Conservation (phyloP, 805 yeast species). For the Myxozyma melibiosi region DNA sequence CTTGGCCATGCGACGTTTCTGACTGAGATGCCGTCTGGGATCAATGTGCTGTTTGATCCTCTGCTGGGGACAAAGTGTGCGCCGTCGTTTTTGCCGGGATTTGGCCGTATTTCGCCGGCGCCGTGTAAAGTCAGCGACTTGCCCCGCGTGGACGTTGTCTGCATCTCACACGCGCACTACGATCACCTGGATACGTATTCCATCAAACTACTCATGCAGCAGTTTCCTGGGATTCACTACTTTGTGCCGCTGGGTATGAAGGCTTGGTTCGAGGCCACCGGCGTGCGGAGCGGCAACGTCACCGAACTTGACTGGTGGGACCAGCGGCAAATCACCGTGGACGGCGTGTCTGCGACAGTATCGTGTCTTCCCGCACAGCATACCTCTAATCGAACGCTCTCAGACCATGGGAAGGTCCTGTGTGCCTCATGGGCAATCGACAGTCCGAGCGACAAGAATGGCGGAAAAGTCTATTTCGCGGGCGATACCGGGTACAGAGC, state of each 20-base stretch:
- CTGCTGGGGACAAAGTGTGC: conserved; percentile 20
- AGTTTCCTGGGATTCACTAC: conserved; percentile 15
- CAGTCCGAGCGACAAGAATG: background rate
- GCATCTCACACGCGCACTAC: conserved; percentile 83
- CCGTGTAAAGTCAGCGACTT: conserved; percentile 69
- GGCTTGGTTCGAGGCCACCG: conserved; percentile 56
- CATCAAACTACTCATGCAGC: conserved; percentile 8
- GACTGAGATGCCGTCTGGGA: conserved; percentile 26
- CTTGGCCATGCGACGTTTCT: conserved; percentile 28
- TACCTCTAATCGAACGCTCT: conserved; percentile 11
- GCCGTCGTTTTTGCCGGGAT: conserved; percentile 52
- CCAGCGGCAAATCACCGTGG: conserved; percentile 36
- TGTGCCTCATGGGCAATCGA: conserved; percentile 26
- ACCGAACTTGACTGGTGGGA: conserved; percentile 96
- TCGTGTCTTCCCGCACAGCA: conserved; percentile 26
- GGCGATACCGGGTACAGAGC: conserved; percentile 75
- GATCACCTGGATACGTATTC: conserved; percentile 25
- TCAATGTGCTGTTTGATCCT: conserved; percentile 24
- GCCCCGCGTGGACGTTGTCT: conserved; percentile 66
- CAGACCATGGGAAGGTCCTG: conserved; percentile 21
- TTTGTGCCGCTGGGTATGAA: conserved; percentile 80
- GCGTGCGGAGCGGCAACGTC: conserved; percentile 58
- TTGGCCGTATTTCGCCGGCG: conserved; percentile 74
- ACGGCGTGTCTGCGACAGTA: conserved; percentile 14
- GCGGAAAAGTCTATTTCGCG: conserved; percentile 16